Percentiles rank a stretch among this genome's conserved stretches.
Evolutionary conservation across 164 flowering plant species (phyloP).

Genomic region (Magnolia changhungtana): DNA sequence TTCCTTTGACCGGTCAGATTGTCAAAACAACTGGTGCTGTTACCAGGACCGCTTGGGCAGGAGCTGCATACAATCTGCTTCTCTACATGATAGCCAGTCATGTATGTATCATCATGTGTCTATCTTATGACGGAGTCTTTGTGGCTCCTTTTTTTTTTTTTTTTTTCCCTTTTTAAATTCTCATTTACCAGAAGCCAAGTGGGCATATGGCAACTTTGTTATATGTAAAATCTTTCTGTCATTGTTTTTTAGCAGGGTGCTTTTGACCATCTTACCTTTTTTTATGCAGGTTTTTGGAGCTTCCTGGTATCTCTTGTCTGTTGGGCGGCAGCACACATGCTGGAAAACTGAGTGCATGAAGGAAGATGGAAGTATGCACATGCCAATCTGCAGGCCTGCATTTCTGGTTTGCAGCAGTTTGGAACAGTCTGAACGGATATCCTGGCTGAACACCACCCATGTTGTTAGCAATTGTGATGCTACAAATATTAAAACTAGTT

Average conservation of each 20-base stretch:
- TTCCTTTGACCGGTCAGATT: constrained; percentile 65
- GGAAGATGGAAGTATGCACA: constrained; percentile 23
- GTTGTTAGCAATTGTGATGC: constrained; percentile 56
- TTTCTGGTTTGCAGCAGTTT: constrained; percentile 51
- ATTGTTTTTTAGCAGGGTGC: not conserved
- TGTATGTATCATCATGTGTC: constrained; percentile 34
- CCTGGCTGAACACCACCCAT: constrained; percentile 56
- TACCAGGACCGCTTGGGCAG: constrained; percentile 88
- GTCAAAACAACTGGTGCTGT: constrained; percentile 75
- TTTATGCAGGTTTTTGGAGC: constrained; percentile 72
- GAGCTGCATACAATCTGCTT: constrained; percentile 84
- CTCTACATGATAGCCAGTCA: constrained; percentile 83
- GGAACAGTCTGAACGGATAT: constrained; percentile 25
- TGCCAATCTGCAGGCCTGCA: constrained; percentile 30
- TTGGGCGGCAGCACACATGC: constrained; percentile 65
- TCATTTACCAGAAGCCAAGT: not conserved
- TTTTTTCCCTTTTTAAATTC: not conserved
- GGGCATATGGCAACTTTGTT: not conserved
- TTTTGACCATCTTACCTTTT: not conserved
- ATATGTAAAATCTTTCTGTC: not conserved
- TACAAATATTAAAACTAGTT: constrained; percentile 19
- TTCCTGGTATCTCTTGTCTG: constrained; percentile 72
- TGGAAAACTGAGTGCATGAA: constrained; percentile 54
- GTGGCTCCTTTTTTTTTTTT: not conserved
- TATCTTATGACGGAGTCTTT: not conserved